A percentile compares a stretch with the other conserved stretches of the same genome.
Evolutionary conservation across 805 yeast genomes (phyloP).

Genomic region (Ogataea polymorpha): DNA sequence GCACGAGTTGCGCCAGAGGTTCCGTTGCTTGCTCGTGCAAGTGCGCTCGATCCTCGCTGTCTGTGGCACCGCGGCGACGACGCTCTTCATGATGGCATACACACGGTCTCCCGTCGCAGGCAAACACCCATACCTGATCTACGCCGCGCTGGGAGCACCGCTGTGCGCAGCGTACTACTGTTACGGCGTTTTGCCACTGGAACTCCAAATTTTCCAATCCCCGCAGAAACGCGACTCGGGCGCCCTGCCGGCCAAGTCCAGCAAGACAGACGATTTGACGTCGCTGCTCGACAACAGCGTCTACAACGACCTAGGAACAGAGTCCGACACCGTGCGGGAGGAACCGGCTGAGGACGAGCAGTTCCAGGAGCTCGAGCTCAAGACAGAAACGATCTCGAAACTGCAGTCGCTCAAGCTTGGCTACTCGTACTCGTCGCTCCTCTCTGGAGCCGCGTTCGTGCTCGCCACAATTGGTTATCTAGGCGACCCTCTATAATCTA

Average conservation of each 20-base stretch:
- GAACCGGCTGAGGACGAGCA: conserved; percentile 28
- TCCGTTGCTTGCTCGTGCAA: conserved; percentile 16
- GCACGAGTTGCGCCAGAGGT: conserved; percentile 13
- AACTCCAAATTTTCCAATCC: conserved; percentile 24
- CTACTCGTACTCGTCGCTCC: conserved; percentile 39
- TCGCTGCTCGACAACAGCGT: conserved; percentile 46
- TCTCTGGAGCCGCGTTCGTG: conserved; percentile 45
- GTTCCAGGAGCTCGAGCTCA: conserved; percentile 37
- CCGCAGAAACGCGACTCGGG: conserved; percentile 20
- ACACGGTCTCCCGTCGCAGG: conserved; percentile 50
- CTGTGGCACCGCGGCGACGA: conserved; percentile 48
- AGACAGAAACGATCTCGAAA: conserved; percentile 34
- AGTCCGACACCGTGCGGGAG: conserved; percentile 27
- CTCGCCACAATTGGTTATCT: conserved; percentile 53
- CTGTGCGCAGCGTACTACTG: conserved; percentile 34
- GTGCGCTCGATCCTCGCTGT: conserved; percentile 28
- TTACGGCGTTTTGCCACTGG: conserved; percentile 26
- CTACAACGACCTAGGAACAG: conserved; percentile 40
- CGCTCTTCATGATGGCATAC: conserved; percentile 54
- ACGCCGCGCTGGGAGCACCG: conserved; percentile 57
- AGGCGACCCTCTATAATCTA: conserved; percentile 43
- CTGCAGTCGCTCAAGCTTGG: conserved; percentile 35
- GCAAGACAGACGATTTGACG: conserved; percentile 29
- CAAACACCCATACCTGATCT: conserved; percentile 72
- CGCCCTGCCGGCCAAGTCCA: conserved; percentile 15